Base-by-base conservation (phyloP, 164 flowering plant species). In the Hamamelis virginiana region DNA sequence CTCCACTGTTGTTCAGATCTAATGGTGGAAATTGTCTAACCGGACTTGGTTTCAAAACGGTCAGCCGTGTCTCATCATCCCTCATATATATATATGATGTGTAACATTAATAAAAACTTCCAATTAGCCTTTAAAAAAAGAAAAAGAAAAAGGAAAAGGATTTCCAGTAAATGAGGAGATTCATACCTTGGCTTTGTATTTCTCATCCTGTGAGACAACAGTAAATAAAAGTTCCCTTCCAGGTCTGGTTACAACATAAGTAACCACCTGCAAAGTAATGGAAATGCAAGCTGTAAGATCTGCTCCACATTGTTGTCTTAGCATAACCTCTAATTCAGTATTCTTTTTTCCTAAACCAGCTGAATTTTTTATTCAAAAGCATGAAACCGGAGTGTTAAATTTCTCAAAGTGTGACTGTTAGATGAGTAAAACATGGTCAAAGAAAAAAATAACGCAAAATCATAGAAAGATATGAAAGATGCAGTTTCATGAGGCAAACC, bases 181-280 rank as follows among this genome's bases (percentile, higher is more conserved):
- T 22, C 75, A 46, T 65, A 86, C 98, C 94, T 95, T 95, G 5
- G 98, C 98, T 80, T 91, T 95, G 76, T 95, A 95, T 68, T 95
- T 95, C 83, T 95, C 98, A 67, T 95, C 98, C 81, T 85, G 86
- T 57, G 98, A 83, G 64, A 95, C 93, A 69, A 95, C 98, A 65
- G 97, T 91, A 72, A 95, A 95, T 21, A 95, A 77, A 28, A 95
- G 92, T 75, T 95, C 98, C 75, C 97, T 84, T 68, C 89, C 98
- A 44, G 98, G 98, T 81, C 97, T 86, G 56, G 96, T 85, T 33
- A 95, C 86, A 62, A 95, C 97, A 75, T 95, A 95, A 9, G 78
- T 89, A 50, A 89, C 89, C 65, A 95, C 91, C 98, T 95, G 83
- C 72, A 74, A 65, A 55, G 73, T 64, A 58, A 74, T 8, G 16